Base-by-base conservation (phyloP, 768 basidiomycete species). In the Mrakia hoshinonis region DNA sequence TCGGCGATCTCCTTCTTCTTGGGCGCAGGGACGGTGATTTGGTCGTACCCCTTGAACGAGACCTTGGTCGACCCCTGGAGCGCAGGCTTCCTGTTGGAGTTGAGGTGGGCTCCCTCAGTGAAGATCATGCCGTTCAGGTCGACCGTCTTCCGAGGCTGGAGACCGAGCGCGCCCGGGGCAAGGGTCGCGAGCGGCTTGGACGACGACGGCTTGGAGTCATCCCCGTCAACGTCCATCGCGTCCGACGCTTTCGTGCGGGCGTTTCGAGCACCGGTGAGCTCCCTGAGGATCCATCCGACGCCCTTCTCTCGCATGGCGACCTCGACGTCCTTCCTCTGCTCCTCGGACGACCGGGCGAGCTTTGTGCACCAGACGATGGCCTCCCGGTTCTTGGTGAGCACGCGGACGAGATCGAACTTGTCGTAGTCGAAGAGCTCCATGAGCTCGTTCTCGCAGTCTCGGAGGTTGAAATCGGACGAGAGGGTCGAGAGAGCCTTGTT, bases 71-170 rank as follows among this genome's bases (percentile, higher is more conserved):
- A 96, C 4, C 96, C 96, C 49, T 96, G 96, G 3, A 98, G 87
- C 78, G 94, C 96, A 81, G 89, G 91, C 81, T 97, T 97, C 81
- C 97, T 97, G 82, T 98, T 97, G 20, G 91, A 91, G 95, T 98
- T 99, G 73, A 97, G 82, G 73, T 97, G 94, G 0, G 91, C 93
- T 29, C 94, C 96, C 76, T 97, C 93, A 54, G 87, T 87, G 81
- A 99, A 99, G n/a, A 91, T 88, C 88, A 98, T 89, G 72, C 86
- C 85, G 76, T 96, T 93, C 66, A 99, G 83, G 78, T 98, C 96
- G 46, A 99, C 84, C 0, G 85, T 87, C 48, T 83, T 83, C 75
- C 92, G 91, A 4, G 93, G 94, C 75, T 92, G 90, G 55, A 80
- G 79, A 2, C 92, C 85, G 0, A 86, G 87, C 0, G 91, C 90